Percentiles rank a stretch among this genome's conserved stretches.
phyloP scores from a whole-genome alignment of 2,329 filamentous ascomycete genomes.

The Sclerotinia nivalis region DNA sequence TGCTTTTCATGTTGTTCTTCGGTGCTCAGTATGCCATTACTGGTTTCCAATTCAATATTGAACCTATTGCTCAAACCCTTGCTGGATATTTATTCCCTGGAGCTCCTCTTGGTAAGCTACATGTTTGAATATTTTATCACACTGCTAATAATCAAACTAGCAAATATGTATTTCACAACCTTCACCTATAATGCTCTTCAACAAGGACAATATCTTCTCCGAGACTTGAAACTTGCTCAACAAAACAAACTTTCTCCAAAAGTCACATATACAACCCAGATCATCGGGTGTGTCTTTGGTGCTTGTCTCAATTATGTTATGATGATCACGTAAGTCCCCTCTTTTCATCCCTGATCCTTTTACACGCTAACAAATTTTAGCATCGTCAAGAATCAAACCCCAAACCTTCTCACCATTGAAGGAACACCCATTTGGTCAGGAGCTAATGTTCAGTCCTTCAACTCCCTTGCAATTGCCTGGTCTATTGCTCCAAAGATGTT shows the following conservation, averaged over 20 bases:
- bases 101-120: slow-evolving; percentile 52
- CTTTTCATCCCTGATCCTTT: slow-evolving; percentile 40
- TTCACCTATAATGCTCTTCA: slow-evolving; percentile 56
- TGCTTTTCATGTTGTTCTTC: slow-evolving; percentile 37
- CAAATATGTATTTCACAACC: slow-evolving; percentile 73
- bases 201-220: slow-evolving; percentile 49
- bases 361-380: slow-evolving; percentile 56
- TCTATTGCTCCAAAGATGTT: slow-evolving; percentile 73
- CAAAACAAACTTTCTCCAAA: slow-evolving; percentile 49
- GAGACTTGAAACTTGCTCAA: slow-evolving; percentile 54
- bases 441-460: slow-evolving; percentile 55
- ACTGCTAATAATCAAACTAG: slow-evolving; percentile 35
- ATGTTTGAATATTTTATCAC: neutral
- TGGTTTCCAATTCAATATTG: slow-evolving; percentile 49
- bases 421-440: slow-evolving; percentile 65
- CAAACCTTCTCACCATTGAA: slow-evolving; percentile 61
- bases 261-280: slow-evolving; percentile 43
- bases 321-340: slow-evolving; percentile 51
- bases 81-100: slow-evolving; percentile 53
- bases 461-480: slow-evolving; percentile 71
- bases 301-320: slow-evolving; percentile 57
- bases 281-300: slow-evolving; percentile 46
- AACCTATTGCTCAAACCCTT: slow-evolving; percentile 51
- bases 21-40: slow-evolving; percentile 48
- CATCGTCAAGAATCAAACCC: slow-evolving; percentile 64